phyloP scores from a whole-genome alignment of 345 rosid species.

The Cochlearia excelsa region DNA sequence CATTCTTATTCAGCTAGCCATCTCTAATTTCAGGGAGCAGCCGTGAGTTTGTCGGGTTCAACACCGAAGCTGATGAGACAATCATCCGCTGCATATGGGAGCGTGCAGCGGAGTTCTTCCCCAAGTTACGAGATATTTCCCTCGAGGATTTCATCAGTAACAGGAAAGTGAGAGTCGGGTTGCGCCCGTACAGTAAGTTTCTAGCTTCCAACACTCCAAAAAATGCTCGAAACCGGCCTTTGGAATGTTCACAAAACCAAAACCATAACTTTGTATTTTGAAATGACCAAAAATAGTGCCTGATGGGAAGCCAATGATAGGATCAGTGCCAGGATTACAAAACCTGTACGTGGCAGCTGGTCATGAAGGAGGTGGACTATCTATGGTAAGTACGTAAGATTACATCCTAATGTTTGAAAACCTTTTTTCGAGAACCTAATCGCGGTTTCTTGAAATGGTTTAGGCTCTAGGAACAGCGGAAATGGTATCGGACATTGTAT shows the following conservation, averaged over 20 bases:
- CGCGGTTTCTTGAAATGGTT: constrained; percentile 30
- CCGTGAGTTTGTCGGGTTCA: constrained; percentile 82
- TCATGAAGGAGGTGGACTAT: constrained; percentile 92
- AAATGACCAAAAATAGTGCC: constrained; percentile 54
- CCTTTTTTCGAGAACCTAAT: constrained; percentile 5
- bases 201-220: neutral
- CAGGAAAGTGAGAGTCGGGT: constrained; percentile 84
- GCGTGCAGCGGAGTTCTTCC: constrained; percentile 74
- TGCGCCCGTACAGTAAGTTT: constrained; percentile 92
- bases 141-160: constrained; percentile 43
- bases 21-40: constrained; percentile 65
- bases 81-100: constrained; percentile 64
- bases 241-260: constrained; percentile 1
- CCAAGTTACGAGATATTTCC: constrained; percentile 51
- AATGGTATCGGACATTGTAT: constrained; percentile 73
- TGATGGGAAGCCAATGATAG: constrained; percentile 86
- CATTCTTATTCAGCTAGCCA: neutral
- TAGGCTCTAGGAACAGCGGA: constrained; percentile 93
- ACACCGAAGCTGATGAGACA: constrained; percentile 59
- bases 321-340: constrained; percentile 62
- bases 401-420: constrained; percentile 6
- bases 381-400: constrained; percentile 61
- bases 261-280: constrained; percentile 3
- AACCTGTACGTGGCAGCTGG: constrained; percentile 80
- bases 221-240: neutral